Evolutionary conservation across 2,329 filamentous ascomycete genomes (phyloP).

Genomic region (Juglanconis oblonga): DNA sequence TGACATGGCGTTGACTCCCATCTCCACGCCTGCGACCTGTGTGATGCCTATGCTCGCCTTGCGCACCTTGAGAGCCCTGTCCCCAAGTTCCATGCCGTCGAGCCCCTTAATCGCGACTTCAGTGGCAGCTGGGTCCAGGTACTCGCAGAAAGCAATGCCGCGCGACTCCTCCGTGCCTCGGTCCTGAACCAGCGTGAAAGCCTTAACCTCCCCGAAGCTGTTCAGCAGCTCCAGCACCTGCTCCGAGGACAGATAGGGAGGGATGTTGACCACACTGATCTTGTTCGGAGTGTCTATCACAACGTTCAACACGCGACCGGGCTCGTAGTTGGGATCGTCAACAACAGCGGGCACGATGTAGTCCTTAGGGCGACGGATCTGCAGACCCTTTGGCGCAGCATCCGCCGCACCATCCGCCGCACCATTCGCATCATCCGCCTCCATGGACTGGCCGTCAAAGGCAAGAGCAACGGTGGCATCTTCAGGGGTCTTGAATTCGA

Average conservation of each 20-base stretch:
- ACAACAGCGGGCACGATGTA: constrained; percentile 86
- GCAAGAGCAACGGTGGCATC: constrained; percentile 92
- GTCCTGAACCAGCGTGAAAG: constrained; percentile 88
- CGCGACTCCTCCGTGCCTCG: constrained; percentile 79
- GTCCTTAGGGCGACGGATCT: constrained; percentile 87
- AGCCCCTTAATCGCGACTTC: constrained; percentile 85
- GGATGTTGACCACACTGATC: constrained; percentile 88
- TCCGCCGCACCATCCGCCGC: constrained; percentile 42
- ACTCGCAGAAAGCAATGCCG: constrained; percentile 96
- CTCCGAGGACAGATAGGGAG: constrained; percentile 82
- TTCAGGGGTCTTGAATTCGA: constrained; percentile 84
- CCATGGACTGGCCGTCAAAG: constrained; percentile 86
- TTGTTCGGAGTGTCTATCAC: constrained; percentile 95
- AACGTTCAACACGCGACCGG: constrained; percentile 72
- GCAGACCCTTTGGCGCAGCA: constrained; percentile 55
- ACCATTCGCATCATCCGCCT: constrained; percentile 58
- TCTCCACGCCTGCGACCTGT: constrained; percentile 88
- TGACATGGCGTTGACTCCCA: constrained; percentile 96
- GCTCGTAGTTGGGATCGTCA: constrained; percentile 70
- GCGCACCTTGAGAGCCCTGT: constrained; percentile 78
- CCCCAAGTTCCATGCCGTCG: constrained; percentile 90
- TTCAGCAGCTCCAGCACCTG: constrained; percentile 87
- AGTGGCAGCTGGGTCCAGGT: constrained; percentile 72
- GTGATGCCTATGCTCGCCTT: constrained; percentile 91
- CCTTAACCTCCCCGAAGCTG: constrained; percentile 89